A percentile compares a stretch with the other conserved stretches of the same genome.
These are phyloP conservation scores for Wickerhamomyces alni DNA, from an alignment of 805 yeast species.

Conservation along the genomic window DNA sequence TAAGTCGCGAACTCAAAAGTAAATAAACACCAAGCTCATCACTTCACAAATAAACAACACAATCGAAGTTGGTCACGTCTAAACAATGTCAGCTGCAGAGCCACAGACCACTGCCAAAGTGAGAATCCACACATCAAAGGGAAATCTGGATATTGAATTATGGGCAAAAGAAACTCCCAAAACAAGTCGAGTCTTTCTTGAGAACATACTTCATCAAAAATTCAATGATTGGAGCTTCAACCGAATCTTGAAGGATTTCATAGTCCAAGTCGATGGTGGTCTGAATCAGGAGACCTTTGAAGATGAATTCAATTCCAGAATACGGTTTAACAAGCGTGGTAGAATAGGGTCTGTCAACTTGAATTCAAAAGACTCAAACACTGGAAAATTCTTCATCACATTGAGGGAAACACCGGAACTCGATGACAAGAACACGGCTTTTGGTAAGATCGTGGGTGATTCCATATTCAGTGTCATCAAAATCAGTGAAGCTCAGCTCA, in stretches of 20 bases:
- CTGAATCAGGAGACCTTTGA: slow-evolving; percentile 17
- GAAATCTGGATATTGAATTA: slow-evolving; percentile 51
- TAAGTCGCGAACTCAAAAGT: too few relatives aligned
- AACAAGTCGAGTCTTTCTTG: slow-evolving; percentile 42
- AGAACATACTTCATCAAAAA: slow-evolving; percentile 36
- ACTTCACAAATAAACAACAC: too few relatives aligned
- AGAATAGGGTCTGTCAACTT: slow-evolving; percentile 43
- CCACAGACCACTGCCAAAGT: slow-evolving; percentile 59
- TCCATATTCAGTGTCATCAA: slow-evolving; percentile 46
- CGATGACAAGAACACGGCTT: slow-evolving; percentile 36
- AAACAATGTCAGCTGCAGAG: slow-evolving; percentile 25
- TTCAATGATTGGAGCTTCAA: slow-evolving; percentile 38
- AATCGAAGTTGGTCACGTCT: too few relatives aligned
- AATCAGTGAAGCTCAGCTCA: slow-evolving; percentile 43
- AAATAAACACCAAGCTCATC: too few relatives aligned
- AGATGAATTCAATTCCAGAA: slow-evolving; percentile 46
- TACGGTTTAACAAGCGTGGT: slow-evolving; percentile 48
- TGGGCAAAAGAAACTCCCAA: slow-evolving; percentile 66
- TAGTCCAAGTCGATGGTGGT: slow-evolving; percentile 32
- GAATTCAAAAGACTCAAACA: slow-evolving; percentile 25
- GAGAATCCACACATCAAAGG: slow-evolving; percentile 50
- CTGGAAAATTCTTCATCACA: slow-evolving; percentile 44
- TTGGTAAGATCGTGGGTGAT: slow-evolving; percentile 57
- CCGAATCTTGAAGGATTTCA: slow-evolving; percentile 30
- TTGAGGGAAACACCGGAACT: slow-evolving; percentile 39